Percentiles rank a stretch among this genome's conserved stretches.
phyloP scores from a whole-genome alignment of 257 asterid genomes.

The Pogostemon cablin region DNA sequence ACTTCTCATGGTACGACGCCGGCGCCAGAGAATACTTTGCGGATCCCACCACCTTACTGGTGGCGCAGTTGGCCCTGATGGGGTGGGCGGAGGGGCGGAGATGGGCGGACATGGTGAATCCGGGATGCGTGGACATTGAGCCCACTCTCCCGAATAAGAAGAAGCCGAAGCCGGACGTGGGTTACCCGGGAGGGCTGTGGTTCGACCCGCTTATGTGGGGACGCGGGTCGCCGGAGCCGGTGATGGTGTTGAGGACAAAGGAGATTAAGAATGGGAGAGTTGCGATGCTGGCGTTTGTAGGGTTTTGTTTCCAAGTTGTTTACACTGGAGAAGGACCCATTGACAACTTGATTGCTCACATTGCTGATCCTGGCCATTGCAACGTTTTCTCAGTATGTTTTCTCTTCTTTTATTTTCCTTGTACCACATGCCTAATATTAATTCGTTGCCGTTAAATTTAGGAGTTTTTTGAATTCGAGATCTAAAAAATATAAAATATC shows the following conservation, averaged over 20 bases:
- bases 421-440: too few relatives aligned
- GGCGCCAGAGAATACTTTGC: constrained; percentile 74
- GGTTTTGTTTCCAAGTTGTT: constrained; percentile 81
- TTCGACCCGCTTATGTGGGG: constrained; percentile 89
- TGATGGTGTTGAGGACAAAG: constrained; percentile 82
- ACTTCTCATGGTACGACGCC: constrained; percentile 82
- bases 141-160: constrained; percentile 57
- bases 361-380: constrained; percentile 92
- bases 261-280: constrained; percentile 91
- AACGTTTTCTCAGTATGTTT: constrained; percentile 66
- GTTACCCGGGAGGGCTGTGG: constrained; percentile 91
- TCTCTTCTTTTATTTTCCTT: too few relatives aligned
- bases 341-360: constrained; percentile 69
- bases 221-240: constrained; percentile 89
- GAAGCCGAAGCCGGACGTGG: constrained; percentile 75
- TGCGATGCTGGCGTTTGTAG: constrained; percentile 86
- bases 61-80: constrained; percentile 66
- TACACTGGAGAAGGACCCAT: constrained; percentile 74
- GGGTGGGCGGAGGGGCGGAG: constrained; percentile 93
- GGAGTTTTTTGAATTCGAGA: too few relatives aligned
- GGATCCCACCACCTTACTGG: constrained; percentile 68
- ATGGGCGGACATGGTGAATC: constrained; percentile 84
- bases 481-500: too few relatives aligned
- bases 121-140: constrained; percentile 79
- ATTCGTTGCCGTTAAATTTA: too few relatives aligned